Conservation (phyloP, 768 basidiomycete species). For the Leucosporidium yakuticum region DNA sequence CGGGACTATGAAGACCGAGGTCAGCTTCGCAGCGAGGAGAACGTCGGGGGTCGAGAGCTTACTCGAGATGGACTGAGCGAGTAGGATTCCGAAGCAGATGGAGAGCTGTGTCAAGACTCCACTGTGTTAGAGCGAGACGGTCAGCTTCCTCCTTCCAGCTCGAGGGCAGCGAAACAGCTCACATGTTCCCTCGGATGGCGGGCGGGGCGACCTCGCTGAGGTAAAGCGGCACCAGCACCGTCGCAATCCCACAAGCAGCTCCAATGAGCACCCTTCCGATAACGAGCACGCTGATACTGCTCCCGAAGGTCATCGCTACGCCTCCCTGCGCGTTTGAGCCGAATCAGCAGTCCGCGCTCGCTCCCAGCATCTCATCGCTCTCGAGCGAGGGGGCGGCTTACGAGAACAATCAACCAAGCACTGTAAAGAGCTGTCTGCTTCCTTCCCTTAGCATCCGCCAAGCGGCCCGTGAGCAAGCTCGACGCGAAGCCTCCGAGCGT, state of each 20-base stretch:
- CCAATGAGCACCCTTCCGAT: conserved; percentile 58
- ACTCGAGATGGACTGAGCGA: conserved; percentile 73
- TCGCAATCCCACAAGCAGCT: conserved; percentile 41
- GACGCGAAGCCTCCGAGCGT: conserved; percentile 81
- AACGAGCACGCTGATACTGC: conserved; percentile 54
- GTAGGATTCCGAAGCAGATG: conserved; percentile 78
- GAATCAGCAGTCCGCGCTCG: background rate
- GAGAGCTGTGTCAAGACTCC: conserved; percentile 75
- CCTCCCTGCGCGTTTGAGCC: conserved; percentile 48
- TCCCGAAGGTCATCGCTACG: conserved; percentile 59
- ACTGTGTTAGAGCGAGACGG: conserved; percentile 37
- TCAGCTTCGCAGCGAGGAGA: background rate
- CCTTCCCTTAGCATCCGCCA: conserved; percentile 68
- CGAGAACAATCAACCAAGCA: conserved; percentile 51
- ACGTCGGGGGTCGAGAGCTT: conserved; percentile 43
- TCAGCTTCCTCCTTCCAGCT: conserved; percentile 1
- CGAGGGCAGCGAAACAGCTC: conserved; percentile 26
- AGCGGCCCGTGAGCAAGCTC: conserved; percentile 59
- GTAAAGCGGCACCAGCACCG: conserved; percentile 67
- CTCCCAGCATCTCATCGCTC: background rate
- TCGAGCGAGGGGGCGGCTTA: background rate
- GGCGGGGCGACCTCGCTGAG: conserved; percentile 78
- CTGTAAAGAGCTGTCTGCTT: conserved; percentile 61
- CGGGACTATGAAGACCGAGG: background rate
- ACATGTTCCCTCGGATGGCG: conserved; percentile 68